Evolutionary conservation across 139 green algal genomes (phyloP), one percentile per base, ranked within the genome.

Genomic region (Trebouxia sp.): DNA sequence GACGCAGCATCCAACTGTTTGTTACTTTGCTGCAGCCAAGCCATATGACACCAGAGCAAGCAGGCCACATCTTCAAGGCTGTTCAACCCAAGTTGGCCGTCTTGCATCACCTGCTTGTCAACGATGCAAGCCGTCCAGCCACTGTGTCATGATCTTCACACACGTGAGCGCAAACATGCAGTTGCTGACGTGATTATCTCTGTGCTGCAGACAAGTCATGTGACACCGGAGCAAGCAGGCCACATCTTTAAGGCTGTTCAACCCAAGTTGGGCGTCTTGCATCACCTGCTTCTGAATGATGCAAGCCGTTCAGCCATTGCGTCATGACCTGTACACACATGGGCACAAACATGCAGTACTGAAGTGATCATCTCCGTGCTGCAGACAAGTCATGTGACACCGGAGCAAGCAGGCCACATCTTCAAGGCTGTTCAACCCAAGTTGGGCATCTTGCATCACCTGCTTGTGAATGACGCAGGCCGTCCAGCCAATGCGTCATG

Each of bases 321-420:
- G 20, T 58, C 20, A 58, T 58, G 4, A 22, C 50, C 26, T 17
- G 26, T 22, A 3, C 4, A 28, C 50, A 1, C 22, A 58, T 5
- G 50, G 22, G 20, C 22, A 2, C 4, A 2, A 3, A 5, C 4
- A 22, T 58, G 50, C 50, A 58, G 50, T 22, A 28, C 50, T 28
- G 50, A 17, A 28, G 22, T 58, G 50, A 58, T 17, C 22, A 22
- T 22, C 2, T 17, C 37, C 17, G 45, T 38, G 26, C 20, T 62
- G 80, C 80, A 88, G 80, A 85, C 84, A 20, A 84, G 76, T 56
- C 84, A 88, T 51, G 77, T 88, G 67, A 88, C 84, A 26, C 84
- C 84, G 0, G 35, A 81, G 62, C 80, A 88, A 62, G 65, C 84
- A 9, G 84, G 84, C 1, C 14, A 62, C 11, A 79, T 88, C 35